Evolutionary conservation across 768 basidiomycete genomes (phyloP).

Genomic region (Boletus edulis): DNA sequence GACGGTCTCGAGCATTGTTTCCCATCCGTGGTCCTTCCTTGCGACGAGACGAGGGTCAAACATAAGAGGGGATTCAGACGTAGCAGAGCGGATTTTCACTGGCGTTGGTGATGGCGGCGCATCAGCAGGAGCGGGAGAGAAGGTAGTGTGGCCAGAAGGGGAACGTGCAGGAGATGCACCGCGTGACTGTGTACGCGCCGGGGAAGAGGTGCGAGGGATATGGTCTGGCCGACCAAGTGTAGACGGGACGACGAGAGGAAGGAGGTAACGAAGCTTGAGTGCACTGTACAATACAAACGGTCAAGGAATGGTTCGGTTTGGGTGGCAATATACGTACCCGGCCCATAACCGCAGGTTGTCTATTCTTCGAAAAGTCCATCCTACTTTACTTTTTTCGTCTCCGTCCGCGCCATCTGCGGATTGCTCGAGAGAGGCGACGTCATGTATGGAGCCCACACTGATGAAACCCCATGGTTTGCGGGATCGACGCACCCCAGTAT

Average conservation of each 20-base stretch:
- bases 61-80: slow-evolving; percentile 46
- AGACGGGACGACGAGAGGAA: slow-evolving; percentile 62
- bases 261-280: slow-evolving; percentile 75
- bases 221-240: slow-evolving; percentile 31
- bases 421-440: slow-evolving; percentile 66
- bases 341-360: slow-evolving; percentile 86
- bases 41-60: slow-evolving; percentile 80
- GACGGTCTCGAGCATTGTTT: slow-evolving; percentile 67
- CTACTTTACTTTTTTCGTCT: slow-evolving; percentile 48
- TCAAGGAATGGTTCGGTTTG: not conserved
- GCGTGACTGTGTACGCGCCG: slow-evolving; percentile 16
- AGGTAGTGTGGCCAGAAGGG: slow-evolving; percentile 8
- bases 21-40: slow-evolving; percentile 75
- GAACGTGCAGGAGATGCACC: slow-evolving; percentile 25
- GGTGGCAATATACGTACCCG: slow-evolving; percentile 51
- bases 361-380: slow-evolving; percentile 83
- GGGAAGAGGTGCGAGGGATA: slow-evolving; percentile 23
- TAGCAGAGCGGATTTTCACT: slow-evolving; percentile 36
- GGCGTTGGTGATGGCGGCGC: slow-evolving; percentile 32
- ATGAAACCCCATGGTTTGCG: slow-evolving; percentile 89
- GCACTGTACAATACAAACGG: slow-evolving; percentile 46
- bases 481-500: slow-evolving; percentile 74
- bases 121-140: not conserved
- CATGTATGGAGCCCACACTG: slow-evolving; percentile 72
- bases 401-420: slow-evolving; percentile 35